Percentiles rank a stretch among this genome's conserved stretches.
Evolutionary conservation across 2,329 filamentous ascomycete species (phyloP).

Genomic region (Thermothelomyces thermophilus): DNA sequence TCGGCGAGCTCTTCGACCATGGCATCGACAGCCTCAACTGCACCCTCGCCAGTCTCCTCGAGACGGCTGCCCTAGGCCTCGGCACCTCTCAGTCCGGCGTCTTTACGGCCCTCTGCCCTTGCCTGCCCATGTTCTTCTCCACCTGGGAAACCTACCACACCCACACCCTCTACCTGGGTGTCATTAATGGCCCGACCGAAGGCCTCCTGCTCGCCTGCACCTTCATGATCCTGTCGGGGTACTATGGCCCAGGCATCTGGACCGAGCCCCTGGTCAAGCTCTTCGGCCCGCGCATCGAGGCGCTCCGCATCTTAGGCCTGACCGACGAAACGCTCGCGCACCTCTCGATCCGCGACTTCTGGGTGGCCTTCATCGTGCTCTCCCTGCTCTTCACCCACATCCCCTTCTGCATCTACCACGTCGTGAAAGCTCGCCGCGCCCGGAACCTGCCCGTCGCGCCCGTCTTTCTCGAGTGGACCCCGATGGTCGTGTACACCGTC

Average conservation of each 20-base stretch:
- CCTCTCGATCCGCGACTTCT: conserved; percentile 77
- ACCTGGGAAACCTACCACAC: conserved; percentile 99
- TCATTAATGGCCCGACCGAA: conserved; percentile 96
- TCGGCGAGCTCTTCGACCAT: conserved; percentile 97
- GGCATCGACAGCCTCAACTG: conserved; percentile 98
- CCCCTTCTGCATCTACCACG: conserved; percentile 84
- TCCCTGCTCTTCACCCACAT: conserved; percentile 68
- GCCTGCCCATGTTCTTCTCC: conserved; percentile 97
- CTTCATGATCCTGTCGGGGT: conserved; percentile 81
- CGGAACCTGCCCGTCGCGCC: conserved; percentile 69
- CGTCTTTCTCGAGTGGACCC: conserved; percentile 89
- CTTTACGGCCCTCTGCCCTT: conserved; percentile 86
- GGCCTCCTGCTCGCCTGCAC: conserved; percentile 81
- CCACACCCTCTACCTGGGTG: conserved; percentile 90
- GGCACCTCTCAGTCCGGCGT: conserved; percentile 78
- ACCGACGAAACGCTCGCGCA: conserved; percentile 57
- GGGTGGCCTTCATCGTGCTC: conserved; percentile 65
- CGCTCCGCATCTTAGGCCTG: conserved; percentile 22
- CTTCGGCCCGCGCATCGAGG: conserved; percentile 46
- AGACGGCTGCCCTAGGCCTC: conserved; percentile 88
- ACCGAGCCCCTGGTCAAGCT: conserved; percentile 64
- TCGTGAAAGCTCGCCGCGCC: conserved; percentile 65
- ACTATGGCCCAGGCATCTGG: conserved; percentile 86
- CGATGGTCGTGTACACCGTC: conserved; percentile 74
- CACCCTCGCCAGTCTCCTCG: conserved; percentile 82